Conservation (phyloP, 768 basidiomycete genomes). For the Termitomyces sp. region DNA sequence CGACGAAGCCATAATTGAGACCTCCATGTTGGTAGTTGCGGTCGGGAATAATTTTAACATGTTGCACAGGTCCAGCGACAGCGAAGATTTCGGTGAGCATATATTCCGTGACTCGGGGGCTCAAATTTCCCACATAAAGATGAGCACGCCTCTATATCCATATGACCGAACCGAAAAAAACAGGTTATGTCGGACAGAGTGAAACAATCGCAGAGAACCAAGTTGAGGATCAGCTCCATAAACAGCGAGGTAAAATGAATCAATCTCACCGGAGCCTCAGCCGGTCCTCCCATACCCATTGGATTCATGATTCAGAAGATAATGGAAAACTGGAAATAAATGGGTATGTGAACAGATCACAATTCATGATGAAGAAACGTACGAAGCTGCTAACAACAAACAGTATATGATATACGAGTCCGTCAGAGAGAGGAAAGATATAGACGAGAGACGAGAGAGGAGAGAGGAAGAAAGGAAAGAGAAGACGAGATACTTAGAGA, state of each 20-base stretch:
- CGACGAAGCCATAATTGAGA: conserved; percentile 99
- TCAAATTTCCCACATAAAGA: conserved; percentile 98
- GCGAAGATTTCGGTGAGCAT: conserved; percentile 98
- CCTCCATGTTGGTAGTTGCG: conserved; percentile 99
- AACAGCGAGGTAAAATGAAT: conserved; percentile 15
- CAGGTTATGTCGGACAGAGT: conserved; percentile 22
- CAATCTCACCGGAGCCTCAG: conserved; percentile 73
- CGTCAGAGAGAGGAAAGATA: conserved; percentile 50
- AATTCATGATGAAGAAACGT: conserved; percentile 20
- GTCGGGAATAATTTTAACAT: conserved; percentile 99
- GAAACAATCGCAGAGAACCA: conserved; percentile 18
- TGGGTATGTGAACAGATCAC: conserved; percentile 14
- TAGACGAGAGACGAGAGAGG: conserved; percentile 41
- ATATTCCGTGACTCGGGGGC: conserved; percentile 96
- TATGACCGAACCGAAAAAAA: conserved; percentile 16
- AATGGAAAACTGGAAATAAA: conserved; percentile 42
- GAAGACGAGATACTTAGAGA: conserved; percentile 40
- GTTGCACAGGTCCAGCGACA: conserved; percentile 94
- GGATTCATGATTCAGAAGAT: conserved; percentile 70
- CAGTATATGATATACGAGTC: conserved; percentile 53
- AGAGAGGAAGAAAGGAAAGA: conserved; percentile 44
- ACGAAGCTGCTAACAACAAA: conserved; percentile 53
- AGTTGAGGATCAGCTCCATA: conserved; percentile 29
- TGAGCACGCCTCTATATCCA: conserved; percentile 79
- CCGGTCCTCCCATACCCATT: conserved; percentile 66